Percentiles rank a stretch among this genome's conserved stretches.
Evolutionary conservation across 139 green algal genomes (phyloP).

Genomic region (Picochlorum sp.): DNA sequence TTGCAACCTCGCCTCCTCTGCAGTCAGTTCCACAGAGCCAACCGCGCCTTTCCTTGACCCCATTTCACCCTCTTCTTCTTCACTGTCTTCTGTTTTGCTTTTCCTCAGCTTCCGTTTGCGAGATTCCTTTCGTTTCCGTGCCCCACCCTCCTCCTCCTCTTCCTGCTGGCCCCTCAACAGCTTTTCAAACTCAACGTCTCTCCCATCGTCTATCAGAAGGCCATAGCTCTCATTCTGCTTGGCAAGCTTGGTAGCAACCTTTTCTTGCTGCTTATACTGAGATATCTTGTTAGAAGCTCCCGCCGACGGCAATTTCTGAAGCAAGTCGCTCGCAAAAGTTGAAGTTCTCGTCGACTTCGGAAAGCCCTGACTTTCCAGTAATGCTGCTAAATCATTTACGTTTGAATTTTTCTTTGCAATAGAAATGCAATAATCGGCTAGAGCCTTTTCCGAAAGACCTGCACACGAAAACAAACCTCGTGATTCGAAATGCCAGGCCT

Average conservation of each 20-base stretch:
- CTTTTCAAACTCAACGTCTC: slow-evolving; percentile 4
- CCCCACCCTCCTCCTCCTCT: slow-evolving; percentile 2
- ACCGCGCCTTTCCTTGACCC: slow-evolving; percentile 19
- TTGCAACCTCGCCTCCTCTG: slow-evolving; percentile 26
- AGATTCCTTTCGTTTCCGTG: neutral
- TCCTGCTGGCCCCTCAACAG: slow-evolving; percentile 16
- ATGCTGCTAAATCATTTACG: slow-evolving; percentile 12
- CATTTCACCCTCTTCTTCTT: slow-evolving; percentile 49
- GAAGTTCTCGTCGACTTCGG: slow-evolving; percentile 23
- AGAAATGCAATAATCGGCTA: slow-evolving; percentile 29
- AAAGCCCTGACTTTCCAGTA: slow-evolving; percentile 34
- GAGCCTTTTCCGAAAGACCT: slow-evolving; percentile 33
- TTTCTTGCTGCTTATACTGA: slow-evolving; percentile 14
- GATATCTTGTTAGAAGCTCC: neutral
- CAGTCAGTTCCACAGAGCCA: slow-evolving; percentile 5
- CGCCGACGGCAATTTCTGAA: slow-evolving; percentile 24
- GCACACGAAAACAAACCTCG: neutral
- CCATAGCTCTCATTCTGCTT: slow-evolving; percentile 39
- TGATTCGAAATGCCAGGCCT: neutral
- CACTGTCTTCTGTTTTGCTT: slow-evolving; percentile 43
- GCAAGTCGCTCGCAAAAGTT: slow-evolving; percentile 48
- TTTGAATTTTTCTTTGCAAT: slow-evolving; percentile 32
- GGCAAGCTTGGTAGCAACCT: slow-evolving; percentile 25
- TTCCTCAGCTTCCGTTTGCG: slow-evolving; percentile 5
- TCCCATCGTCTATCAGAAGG: slow-evolving; percentile 33